These are phyloP conservation scores for Arthrobotrys sphaeroides DNA, from an alignment of 2,329 filamentous ascomycete genomes.

Conservation along the genomic window DNA sequence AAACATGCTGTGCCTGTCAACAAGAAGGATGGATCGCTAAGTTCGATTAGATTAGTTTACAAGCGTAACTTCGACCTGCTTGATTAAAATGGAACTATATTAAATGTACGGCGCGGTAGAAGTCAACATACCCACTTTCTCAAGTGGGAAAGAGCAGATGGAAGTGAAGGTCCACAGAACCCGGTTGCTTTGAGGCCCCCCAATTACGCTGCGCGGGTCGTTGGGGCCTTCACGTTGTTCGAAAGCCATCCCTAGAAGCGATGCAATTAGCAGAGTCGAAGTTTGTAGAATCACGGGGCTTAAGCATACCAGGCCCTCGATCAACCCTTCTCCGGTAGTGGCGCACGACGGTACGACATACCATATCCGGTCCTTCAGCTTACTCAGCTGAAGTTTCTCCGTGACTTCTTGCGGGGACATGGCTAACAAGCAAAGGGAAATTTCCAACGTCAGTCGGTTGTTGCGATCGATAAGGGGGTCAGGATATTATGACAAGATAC, in stretches of 20 bases:
- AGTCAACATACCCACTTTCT: not conserved
- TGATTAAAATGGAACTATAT: slow-evolving; percentile 4
- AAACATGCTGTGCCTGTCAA: slow-evolving; percentile 18
- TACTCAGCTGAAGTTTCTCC: slow-evolving; percentile 77
- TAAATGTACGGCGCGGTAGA: slow-evolving; percentile 1
- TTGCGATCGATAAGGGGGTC: not conserved
- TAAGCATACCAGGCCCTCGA: slow-evolving; percentile 75
- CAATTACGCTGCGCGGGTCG: slow-evolving; percentile 25
- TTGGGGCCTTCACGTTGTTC: slow-evolving; percentile 40
- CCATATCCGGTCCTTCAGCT: slow-evolving; percentile 85
- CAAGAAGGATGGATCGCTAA: slow-evolving; percentile 10
- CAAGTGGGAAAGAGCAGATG: not conserved
- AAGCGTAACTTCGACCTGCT: slow-evolving; percentile 14
- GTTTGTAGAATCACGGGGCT: not conserved
- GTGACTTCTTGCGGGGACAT: slow-evolving; percentile 83
- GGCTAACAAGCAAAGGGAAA: slow-evolving; percentile 65
- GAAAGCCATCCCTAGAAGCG: slow-evolving; percentile 29
- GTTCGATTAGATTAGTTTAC: slow-evolving; percentile 16
- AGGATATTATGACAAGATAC: slow-evolving; percentile 63
- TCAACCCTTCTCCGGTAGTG: slow-evolving; percentile 80
- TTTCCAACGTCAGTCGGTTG: not conserved
- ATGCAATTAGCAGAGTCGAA: not conserved
- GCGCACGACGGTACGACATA: slow-evolving; percentile 83
- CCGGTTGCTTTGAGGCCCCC: not conserved
- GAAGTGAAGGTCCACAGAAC: not conserved